Evolutionary conservation across 2,329 filamentous ascomycete genomes (phyloP).

Genomic region (Nothophoma quercina): DNA sequence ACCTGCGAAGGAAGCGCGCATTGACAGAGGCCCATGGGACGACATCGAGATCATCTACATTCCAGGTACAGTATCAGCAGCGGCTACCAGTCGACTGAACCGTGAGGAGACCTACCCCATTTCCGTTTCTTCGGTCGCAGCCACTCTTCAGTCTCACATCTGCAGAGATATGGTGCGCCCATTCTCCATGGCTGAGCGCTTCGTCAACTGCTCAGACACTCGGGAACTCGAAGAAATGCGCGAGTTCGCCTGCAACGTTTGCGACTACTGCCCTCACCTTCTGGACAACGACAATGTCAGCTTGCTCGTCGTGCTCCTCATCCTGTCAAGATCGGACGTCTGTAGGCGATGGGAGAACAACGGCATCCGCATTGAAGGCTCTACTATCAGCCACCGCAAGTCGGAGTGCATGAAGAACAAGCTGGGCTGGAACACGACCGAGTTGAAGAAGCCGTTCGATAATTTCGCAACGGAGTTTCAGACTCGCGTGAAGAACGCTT

Average conservation of each 20-base stretch:
- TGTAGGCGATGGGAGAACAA: constrained; percentile 46
- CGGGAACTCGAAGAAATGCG: constrained; percentile 43
- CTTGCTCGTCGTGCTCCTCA: constrained; percentile 46
- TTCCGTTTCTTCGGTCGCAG: constrained; percentile 44
- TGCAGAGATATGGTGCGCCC: constrained; percentile 47
- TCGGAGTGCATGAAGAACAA: constrained; percentile 50
- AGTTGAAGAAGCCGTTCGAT: constrained; percentile 47
- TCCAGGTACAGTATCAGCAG: constrained; percentile 47
- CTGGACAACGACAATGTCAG: constrained; percentile 50
- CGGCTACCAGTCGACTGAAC: constrained; percentile 45
- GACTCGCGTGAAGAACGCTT: constrained; percentile 46
- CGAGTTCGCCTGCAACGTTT: constrained; percentile 45
- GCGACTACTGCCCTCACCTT: constrained; percentile 49
- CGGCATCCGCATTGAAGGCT: constrained; percentile 49
- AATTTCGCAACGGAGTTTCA: constrained; percentile 46
- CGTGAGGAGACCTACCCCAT: constrained; percentile 46
- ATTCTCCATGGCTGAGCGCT: constrained; percentile 44
- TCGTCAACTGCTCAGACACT: constrained; percentile 43
- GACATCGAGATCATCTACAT: constrained; percentile 51
- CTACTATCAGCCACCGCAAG: constrained; percentile 48
- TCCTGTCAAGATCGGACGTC: constrained; percentile 46
- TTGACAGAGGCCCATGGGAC: constrained; percentile 43
- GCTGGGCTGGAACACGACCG: constrained; percentile 43
- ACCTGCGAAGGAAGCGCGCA: constrained; percentile 28
- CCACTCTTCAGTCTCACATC: constrained; percentile 44